These are phyloP conservation scores for Lachnum nothofagi DNA, from an alignment of 2,329 filamentous ascomycete species.

Conservation along the genomic window DNA sequence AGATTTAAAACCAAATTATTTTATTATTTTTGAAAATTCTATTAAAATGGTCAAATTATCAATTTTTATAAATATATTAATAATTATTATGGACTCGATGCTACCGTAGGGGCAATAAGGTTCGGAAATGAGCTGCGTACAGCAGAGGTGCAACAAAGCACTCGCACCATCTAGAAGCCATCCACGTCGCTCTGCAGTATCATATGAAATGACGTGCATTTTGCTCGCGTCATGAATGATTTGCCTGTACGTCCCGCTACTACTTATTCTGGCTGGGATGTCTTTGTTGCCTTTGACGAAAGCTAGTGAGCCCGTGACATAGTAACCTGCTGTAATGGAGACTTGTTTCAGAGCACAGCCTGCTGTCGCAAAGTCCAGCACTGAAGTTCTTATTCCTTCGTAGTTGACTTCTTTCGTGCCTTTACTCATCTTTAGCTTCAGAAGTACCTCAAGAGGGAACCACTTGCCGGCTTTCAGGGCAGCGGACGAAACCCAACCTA, in stretches of 20 bases:
- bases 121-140: conserved; percentile 2
- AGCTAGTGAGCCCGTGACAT: background rate
- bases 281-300: conserved; percentile 3
- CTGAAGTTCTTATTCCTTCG: background rate
- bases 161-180: conserved; percentile 13
- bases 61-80: too few species aligned
- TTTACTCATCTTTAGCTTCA: background rate
- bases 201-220: conserved; percentile 9
- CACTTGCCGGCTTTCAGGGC: background rate
- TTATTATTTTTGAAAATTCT: too few species aligned
- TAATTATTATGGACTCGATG: too few species aligned
- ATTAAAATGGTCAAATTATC: too few species aligned
- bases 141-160: conserved; percentile 12
- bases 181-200: conserved; percentile 3
- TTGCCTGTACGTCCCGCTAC: background rate
- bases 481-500: background rate
- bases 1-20: too few species aligned
- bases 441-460: background rate
- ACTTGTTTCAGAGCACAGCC: background rate
- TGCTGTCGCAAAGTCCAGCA: background rate
- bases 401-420: background rate
- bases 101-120: too few species aligned
- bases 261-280: background rate
- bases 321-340: background rate
- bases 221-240: background rate